These are phyloP conservation scores for Kuraishia ogatae DNA, from an alignment of 805 yeast genomes.

Conservation along the genomic window DNA sequence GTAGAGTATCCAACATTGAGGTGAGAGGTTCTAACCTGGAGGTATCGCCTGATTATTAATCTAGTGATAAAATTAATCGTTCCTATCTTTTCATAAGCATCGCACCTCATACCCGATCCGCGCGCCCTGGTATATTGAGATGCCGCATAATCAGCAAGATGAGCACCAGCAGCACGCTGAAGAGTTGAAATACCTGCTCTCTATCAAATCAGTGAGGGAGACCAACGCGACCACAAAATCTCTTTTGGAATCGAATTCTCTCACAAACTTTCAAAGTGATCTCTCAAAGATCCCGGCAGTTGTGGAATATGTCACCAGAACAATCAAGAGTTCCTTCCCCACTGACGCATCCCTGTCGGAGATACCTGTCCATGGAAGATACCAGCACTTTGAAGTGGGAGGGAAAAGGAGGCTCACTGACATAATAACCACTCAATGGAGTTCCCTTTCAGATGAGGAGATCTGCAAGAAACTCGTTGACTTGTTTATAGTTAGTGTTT, in stretches of 20 bases:
- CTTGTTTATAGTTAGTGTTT: slow-evolving; percentile 49
- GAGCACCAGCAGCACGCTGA: neutral
- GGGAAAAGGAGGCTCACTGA: slow-evolving; percentile 33
- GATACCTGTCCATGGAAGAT: slow-evolving; percentile 62
- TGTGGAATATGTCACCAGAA: slow-evolving; percentile 34
- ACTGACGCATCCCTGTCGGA: slow-evolving; percentile 25
- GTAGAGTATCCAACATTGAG: neutral
- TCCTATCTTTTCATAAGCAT: too few species aligned
- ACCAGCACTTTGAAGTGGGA: slow-evolving; percentile 55
- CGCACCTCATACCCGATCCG: too few species aligned
- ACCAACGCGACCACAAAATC: slow-evolving; percentile 34
- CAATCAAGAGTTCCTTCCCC: slow-evolving; percentile 37
- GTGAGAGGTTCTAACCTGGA: neutral
- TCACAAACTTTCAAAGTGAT: slow-evolving; percentile 38
- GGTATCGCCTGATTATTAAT: too few species aligned
- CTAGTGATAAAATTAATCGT: too few species aligned
- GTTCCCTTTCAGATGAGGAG: slow-evolving; percentile 23
- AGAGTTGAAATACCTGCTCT: slow-evolving; percentile 26
- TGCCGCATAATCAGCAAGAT: neutral
- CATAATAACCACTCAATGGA: slow-evolving; percentile 30
- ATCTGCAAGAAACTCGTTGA: slow-evolving; percentile 47
- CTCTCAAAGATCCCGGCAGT: slow-evolving; percentile 29
- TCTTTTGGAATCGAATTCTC: slow-evolving; percentile 25
- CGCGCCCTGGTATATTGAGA: neutral
- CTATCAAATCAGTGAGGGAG: slow-evolving; percentile 50